phyloP scores from a whole-genome alignment of 371 early-diverging fungal genomes.

The Apophysomyces sp. region DNA sequence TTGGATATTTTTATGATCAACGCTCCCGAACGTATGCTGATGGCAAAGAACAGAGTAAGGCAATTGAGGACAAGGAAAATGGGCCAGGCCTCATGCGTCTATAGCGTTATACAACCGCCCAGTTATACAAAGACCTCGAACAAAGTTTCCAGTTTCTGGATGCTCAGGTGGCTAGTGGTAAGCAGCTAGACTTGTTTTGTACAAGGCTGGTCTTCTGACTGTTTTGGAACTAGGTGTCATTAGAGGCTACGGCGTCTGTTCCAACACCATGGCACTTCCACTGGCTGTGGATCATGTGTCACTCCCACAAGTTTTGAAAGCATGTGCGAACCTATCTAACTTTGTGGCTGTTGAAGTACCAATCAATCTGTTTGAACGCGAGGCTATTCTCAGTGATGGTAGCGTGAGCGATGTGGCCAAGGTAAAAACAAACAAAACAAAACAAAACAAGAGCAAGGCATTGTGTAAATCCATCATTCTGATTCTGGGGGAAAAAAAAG shows the following conservation, averaged over 20 bases:
- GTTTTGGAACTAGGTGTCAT: constrained; percentile 47
- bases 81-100: background rate
- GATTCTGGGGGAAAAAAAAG: constrained; percentile 11
- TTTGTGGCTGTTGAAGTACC: constrained; percentile 70
- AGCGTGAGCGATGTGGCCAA: constrained; percentile 59
- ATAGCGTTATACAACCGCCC: constrained; percentile 34
- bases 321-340: constrained; percentile 43
- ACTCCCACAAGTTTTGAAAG: constrained; percentile 28
- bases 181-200: background rate
- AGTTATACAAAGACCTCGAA: constrained; percentile 58
- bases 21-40: constrained; percentile 76
- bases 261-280: constrained; percentile 66
- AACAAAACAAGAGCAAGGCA: background rate
- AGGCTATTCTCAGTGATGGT: constrained; percentile 34
- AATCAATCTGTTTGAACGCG: constrained; percentile 77
- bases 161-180: constrained; percentile 56
- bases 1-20: constrained; percentile 80
- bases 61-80: background rate
- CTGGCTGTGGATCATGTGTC: constrained; percentile 63
- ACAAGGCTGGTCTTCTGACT: background rate
- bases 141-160: constrained; percentile 66
- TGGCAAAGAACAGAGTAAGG: constrained; percentile 48
- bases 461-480: background rate
- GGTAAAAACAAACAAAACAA: constrained; percentile 17
- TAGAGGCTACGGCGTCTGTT: constrained; percentile 71